phyloP scores from a whole-genome alignment of 352 stramenopile genomes.

The Pythium angustatum region DNA sequence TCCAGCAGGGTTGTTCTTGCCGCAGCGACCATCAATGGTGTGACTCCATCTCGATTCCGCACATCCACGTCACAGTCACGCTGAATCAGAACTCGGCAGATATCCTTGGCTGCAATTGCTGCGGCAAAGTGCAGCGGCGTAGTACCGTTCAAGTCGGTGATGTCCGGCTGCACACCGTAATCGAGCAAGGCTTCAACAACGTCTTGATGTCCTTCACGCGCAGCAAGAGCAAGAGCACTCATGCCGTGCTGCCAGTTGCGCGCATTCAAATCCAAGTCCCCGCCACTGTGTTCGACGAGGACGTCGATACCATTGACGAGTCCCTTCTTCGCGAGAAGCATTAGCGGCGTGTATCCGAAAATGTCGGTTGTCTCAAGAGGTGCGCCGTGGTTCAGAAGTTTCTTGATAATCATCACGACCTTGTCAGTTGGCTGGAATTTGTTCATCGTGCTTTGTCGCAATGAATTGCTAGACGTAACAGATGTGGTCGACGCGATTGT shows the following conservation, averaged over 20 bases:
- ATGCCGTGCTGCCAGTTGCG: slow-evolving; percentile 84
- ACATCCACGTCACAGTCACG: slow-evolving; percentile 67
- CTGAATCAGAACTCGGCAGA: slow-evolving; percentile 75
- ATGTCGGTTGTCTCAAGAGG: slow-evolving; percentile 69
- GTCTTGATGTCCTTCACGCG: slow-evolving; percentile 59
- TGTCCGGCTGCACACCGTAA: slow-evolving; percentile 71
- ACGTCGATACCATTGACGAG: slow-evolving; percentile 72
- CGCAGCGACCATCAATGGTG: slow-evolving; percentile 83
- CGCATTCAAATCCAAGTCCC: slow-evolving; percentile 69
- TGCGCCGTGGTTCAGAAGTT: slow-evolving; percentile 73
- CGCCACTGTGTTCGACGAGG: slow-evolving; percentile 64
- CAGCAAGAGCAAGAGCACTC: slow-evolving; percentile 71
- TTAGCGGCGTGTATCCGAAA: slow-evolving; percentile 81
- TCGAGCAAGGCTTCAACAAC: slow-evolving; percentile 84
- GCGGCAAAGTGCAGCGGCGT: slow-evolving; percentile 83
- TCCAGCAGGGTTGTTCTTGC: slow-evolving; percentile 26
- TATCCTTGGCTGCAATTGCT: slow-evolving; percentile 52
- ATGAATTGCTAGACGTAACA: slow-evolving; percentile 20
- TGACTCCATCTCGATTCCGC: slow-evolving; percentile 67
- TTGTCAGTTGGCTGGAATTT: slow-evolving; percentile 54
- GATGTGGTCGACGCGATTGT: slow-evolving; percentile 3
- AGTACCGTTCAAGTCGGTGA: slow-evolving; percentile 64
- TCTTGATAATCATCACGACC: slow-evolving; percentile 80
- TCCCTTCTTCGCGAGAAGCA: slow-evolving; percentile 75
- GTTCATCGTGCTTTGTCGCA: slow-evolving; percentile 25